These are phyloP conservation scores for Pyracantha coccinea DNA, from an alignment of 331 rosid species.

Conservation along the genomic window DNA sequence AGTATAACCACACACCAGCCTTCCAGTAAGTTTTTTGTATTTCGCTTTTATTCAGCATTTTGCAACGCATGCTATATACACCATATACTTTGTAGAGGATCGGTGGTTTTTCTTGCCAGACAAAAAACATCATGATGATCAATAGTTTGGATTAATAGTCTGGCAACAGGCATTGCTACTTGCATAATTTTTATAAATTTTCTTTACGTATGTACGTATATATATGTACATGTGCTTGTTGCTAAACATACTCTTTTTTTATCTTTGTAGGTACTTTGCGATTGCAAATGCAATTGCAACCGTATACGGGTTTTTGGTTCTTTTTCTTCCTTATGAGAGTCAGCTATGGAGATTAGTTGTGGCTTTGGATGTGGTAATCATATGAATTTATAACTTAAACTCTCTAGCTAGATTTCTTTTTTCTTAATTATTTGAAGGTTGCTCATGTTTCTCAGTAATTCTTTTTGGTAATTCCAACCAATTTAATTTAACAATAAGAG, in stretches of 20 bases:
- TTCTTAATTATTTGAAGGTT: neutral
- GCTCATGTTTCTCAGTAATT: neutral
- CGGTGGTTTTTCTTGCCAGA: neutral
- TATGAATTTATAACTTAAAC: neutral
- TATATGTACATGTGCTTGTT: neutral
- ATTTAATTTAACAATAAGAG: too few species aligned
- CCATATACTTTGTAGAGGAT: neutral
- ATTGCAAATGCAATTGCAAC: slow-evolving; percentile 56
- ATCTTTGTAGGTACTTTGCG: slow-evolving; percentile 48
- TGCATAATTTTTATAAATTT: neutral
- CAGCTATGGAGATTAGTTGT: slow-evolving; percentile 69
- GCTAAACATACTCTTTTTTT: neutral
- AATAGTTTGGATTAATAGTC: neutral
- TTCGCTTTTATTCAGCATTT: neutral
- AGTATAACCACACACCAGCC: slow-evolving; percentile 55
- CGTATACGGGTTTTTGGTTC: slow-evolving; percentile 59
- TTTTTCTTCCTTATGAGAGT: slow-evolving; percentile 63
- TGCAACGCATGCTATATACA: neutral
- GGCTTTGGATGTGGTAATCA: slow-evolving; percentile 59
- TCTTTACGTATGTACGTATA: neutral
- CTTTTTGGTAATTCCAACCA: too few species aligned
- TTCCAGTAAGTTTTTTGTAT: slow-evolving; percentile 42
- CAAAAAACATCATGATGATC: neutral
- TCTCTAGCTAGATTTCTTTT: neutral
- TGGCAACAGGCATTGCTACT: neutral